These are phyloP conservation scores for Lactarius quietus DNA, from an alignment of 768 basidiomycete species.

Conservation along the genomic window DNA sequence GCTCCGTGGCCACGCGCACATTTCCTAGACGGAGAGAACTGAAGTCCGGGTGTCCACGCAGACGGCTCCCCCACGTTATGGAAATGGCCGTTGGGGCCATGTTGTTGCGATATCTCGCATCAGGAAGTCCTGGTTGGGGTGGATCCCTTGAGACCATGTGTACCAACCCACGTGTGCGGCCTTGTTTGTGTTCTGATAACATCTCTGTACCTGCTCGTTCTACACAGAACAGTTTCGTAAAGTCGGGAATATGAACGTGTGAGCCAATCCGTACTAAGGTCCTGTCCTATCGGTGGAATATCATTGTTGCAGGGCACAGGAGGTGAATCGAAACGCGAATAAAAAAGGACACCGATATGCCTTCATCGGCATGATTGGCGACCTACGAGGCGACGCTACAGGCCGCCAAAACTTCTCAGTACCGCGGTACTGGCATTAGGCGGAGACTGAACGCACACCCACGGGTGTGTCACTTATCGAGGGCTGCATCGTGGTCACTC, in stretches of 20 bases:
- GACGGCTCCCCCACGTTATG: neutral
- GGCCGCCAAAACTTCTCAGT: neutral
- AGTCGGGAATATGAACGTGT: neutral
- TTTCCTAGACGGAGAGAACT: neutral
- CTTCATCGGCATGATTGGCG: neutral
- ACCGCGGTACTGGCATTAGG: neutral
- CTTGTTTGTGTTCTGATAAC: neutral
- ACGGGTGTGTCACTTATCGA: neutral
- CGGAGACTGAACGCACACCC: neutral
- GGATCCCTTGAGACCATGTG: neutral
- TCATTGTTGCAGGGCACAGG: neutral
- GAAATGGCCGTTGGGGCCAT: too few species aligned
- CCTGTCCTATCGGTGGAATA: neutral
- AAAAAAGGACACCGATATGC: neutral
- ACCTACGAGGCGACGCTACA: neutral
- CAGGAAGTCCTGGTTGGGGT: neutral
- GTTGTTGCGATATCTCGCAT: neutral
- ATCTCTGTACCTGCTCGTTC: neutral
- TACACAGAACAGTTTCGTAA: neutral
- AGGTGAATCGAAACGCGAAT: neutral
- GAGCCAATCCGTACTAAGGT: neutral
- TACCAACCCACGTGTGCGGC: neutral
- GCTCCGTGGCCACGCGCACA: neutral
- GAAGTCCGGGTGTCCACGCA: neutral
- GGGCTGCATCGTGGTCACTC: neutral